phyloP scores from a whole-genome alignment of 495 filamentous ascomycete genomes.

The Cercophora samala region DNA sequence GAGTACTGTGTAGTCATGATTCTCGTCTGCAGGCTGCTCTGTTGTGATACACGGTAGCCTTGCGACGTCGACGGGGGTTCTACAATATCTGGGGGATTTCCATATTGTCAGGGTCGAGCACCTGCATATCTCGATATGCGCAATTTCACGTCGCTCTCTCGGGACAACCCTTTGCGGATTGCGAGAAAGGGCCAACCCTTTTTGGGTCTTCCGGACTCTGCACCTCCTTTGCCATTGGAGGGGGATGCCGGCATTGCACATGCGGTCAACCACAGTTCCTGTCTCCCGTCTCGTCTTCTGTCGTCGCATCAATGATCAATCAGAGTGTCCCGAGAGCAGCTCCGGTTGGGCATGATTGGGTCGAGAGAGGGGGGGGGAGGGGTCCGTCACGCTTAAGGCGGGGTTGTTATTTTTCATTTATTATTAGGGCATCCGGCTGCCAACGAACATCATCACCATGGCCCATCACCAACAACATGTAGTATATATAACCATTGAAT shows the following conservation, averaged over 20 bases:
- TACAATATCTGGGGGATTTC: background rate
- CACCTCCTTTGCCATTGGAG: slow-evolving; percentile 9
- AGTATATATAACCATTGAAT: too few relatives aligned
- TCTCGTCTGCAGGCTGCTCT: background rate
- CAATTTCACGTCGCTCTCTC: slow-evolving; percentile 6
- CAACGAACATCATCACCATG: background rate
- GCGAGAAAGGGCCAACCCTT: slow-evolving; percentile 20
- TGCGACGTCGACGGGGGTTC: background rate
- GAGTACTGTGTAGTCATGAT: too few relatives aligned
- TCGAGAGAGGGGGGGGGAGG: slow-evolving; percentile 12
- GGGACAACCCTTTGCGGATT: slow-evolving; percentile 24
- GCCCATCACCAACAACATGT: background rate
- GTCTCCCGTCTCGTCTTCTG: background rate
- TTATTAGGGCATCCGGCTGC: background rate
- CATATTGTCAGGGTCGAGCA: slow-evolving; percentile 1
- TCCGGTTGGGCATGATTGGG: slow-evolving; percentile 30
- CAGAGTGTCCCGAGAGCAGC: slow-evolving; percentile 5
- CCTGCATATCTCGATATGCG: background rate
- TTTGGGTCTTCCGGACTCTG: slow-evolving; percentile 28
- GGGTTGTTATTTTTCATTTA: background rate
- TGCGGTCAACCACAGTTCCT: too few relatives aligned
- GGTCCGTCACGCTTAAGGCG: slow-evolving; percentile 2
- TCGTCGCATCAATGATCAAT: too few relatives aligned
- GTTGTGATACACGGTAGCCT: background rate
- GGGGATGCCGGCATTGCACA: background rate